phyloP scores from a whole-genome alignment of 2,329 filamentous ascomycete species.

The Pyricularia sp. region DNA sequence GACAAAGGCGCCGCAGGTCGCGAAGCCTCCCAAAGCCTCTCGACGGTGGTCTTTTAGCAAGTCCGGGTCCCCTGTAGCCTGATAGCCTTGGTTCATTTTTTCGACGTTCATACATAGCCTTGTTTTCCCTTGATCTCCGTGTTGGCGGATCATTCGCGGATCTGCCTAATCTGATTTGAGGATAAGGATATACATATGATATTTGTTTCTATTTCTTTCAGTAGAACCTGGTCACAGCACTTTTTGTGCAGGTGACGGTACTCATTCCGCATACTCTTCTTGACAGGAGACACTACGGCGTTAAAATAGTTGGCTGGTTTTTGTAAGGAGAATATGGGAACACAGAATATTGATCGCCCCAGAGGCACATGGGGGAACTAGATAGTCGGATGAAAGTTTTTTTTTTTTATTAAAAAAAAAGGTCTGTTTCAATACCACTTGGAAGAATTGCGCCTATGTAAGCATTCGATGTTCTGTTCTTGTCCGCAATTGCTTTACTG shows the following conservation, averaged over 20 bases:
- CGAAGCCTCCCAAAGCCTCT: slow-evolving; percentile 19
- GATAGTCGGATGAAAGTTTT: no score
- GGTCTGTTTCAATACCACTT: not conserved
- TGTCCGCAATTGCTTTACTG: not conserved
- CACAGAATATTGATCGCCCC: not conserved
- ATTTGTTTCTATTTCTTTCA: not conserved
- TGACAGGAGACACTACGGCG: not conserved
- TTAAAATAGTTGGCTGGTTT: not conserved
- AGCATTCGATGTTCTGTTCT: not conserved
- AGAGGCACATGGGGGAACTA: not conserved
- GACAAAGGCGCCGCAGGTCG: slow-evolving; percentile 11
- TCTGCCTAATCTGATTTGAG: not conserved
- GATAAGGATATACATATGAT: not conserved
- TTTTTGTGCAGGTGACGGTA: not conserved
- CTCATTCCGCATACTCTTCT: not conserved
- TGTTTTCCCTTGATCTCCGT: not conserved
- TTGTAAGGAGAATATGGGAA: not conserved
- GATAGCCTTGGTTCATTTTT: not conserved
- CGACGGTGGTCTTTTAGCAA: slow-evolving; percentile 19
- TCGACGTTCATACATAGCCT: not conserved
- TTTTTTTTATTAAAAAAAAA: no score
- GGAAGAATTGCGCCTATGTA: not conserved
- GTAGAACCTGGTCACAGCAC: not conserved
- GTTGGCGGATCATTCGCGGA: no score
- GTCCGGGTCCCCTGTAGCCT: not conserved